A percentile compares a stretch with the other conserved stretches of the same genome.
phyloP scores from a whole-genome alignment of 305 asterid genomes.

The Rubia peregrina region DNA sequence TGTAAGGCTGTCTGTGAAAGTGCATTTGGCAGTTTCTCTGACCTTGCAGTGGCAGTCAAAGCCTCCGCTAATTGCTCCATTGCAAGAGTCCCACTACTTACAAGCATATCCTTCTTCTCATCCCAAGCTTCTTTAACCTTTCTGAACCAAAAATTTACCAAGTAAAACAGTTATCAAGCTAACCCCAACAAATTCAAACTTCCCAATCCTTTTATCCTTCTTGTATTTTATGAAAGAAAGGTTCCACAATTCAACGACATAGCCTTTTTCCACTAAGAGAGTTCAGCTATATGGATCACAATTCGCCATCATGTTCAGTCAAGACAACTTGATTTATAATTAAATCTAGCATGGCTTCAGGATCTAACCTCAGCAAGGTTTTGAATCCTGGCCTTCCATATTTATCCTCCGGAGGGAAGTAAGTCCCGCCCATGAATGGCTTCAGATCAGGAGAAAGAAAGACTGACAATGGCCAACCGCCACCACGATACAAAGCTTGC shows the following conservation, averaged over 20 bases:
- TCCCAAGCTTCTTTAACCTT: conserved; percentile 25
- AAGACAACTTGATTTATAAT: not conserved
- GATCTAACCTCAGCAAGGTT: conserved; percentile 62
- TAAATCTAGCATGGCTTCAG: not conserved
- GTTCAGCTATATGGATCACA: not conserved
- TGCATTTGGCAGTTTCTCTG: conserved; percentile 58
- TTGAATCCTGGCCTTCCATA: conserved; percentile 93
- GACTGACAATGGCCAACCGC: conserved; percentile 93
- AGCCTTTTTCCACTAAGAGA: not conserved
- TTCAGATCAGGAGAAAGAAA: conserved; percentile 89
- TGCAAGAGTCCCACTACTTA: conserved; percentile 67
- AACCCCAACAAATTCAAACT: not conserved
- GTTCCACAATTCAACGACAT: not conserved
- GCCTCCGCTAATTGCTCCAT: conserved; percentile 90
- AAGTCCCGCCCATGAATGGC: conserved; percentile 98
- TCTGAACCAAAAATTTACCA: conserved; percentile 30
- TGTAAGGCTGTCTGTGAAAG: conserved; percentile 51
- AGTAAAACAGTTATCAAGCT: not conserved
- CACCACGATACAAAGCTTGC: conserved; percentile 88
- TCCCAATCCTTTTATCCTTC: not conserved
- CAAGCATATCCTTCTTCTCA: conserved; percentile 50
- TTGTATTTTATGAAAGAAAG: not conserved
- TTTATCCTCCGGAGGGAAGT: conserved; percentile 91
- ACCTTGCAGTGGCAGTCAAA: conserved; percentile 48
- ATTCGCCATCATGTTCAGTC: not conserved